A percentile compares a stretch with the other conserved stretches of the same genome.
Evolutionary conservation across 2,329 filamentous ascomycete genomes (phyloP).

Genomic region (Verticillium alfalfae): DNA sequence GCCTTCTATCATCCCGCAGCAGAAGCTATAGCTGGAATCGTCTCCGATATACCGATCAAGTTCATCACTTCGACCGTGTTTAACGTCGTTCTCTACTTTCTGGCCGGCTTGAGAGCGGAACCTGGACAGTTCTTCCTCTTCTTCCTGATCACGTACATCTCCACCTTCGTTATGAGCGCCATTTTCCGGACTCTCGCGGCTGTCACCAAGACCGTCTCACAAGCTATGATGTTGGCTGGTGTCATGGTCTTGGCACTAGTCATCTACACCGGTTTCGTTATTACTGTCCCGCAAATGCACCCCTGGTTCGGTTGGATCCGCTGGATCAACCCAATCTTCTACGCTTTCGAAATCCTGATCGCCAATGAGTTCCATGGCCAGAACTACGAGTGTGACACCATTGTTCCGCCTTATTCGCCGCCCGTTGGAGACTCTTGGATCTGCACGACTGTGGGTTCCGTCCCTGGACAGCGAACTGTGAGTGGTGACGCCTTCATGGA

Average conservation of each 20-base stretch:
- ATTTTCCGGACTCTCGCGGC: constrained; percentile 71
- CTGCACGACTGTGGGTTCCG: constrained; percentile 48
- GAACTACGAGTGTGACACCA: constrained; percentile 48
- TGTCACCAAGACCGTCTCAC: constrained; percentile 59
- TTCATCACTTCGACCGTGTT: constrained; percentile 43
- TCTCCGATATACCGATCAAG: constrained; percentile 53
- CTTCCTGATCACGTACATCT: constrained; percentile 62
- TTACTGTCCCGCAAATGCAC: constrained; percentile 52
- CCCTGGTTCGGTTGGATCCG: constrained; percentile 73
- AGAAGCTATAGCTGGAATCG: constrained; percentile 49
- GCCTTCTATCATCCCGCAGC: constrained; percentile 46
- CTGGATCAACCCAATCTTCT: constrained; percentile 68
- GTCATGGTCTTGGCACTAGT: constrained; percentile 55
- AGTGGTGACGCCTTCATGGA: constrained; percentile 57
- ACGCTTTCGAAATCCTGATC: constrained; percentile 68
- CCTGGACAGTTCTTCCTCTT: constrained; percentile 71
- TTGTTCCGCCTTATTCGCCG: constrained; percentile 40
- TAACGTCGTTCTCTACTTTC: constrained; percentile 54
- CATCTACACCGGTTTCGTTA: constrained; percentile 54
- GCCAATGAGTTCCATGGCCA: constrained; percentile 65
- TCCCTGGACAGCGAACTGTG: constrained; percentile 46
- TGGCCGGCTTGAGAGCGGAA: constrained; percentile 47
- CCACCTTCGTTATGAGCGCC: constrained; percentile 68
- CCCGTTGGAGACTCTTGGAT: constrained; percentile 41
- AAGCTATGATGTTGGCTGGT: constrained; percentile 48